Evolutionary conservation across 2,329 filamentous ascomycete species (phyloP).

Genomic region (Corniculantispora saksenae): DNA sequence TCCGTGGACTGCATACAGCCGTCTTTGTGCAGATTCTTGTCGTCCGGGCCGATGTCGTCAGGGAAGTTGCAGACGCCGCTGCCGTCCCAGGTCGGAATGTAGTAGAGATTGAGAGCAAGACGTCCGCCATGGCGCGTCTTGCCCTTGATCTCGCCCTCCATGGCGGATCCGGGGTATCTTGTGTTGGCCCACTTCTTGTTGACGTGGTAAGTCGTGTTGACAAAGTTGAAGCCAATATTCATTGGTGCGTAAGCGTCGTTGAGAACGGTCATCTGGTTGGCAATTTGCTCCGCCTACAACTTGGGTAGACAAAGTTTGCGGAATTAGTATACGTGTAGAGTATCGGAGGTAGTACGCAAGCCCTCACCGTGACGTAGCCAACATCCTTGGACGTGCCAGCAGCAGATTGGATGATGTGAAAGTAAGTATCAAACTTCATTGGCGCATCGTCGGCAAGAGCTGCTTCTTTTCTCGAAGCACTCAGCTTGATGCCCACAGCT

Average conservation of each 20-base stretch:
- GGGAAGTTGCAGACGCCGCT: slow-evolving; percentile 52
- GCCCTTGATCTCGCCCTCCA: not conserved
- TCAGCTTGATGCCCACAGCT: not conserved
- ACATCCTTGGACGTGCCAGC: not conserved
- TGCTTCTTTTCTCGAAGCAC: not conserved
- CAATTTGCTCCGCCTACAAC: not conserved
- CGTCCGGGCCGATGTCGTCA: slow-evolving; percentile 30
- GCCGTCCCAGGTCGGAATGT: slow-evolving; percentile 38
- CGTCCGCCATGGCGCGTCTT: slow-evolving; percentile 44
- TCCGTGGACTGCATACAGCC: slow-evolving; percentile 41
- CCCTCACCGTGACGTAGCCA: not conserved
- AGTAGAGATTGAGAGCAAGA: slow-evolving; percentile 49
- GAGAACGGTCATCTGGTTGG: not conserved
- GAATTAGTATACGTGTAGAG: not conserved
- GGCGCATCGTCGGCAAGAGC: not conserved
- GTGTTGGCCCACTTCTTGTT: slow-evolving; percentile 4
- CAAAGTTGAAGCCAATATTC: slow-evolving; percentile 2
- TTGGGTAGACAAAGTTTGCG: not conserved
- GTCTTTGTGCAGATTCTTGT: slow-evolving; percentile 38
- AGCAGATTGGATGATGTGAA: slow-evolving; percentile 6
- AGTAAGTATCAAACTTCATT: slow-evolving; percentile 8
- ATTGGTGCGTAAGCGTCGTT: not conserved
- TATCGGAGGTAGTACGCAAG: too few species aligned
- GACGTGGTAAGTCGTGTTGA: slow-evolving; percentile 9
- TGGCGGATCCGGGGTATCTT: not conserved